Base-by-base conservation (phyloP, 495 filamentous ascomycete genomes). In the Sordaria brevicollis region DNA sequence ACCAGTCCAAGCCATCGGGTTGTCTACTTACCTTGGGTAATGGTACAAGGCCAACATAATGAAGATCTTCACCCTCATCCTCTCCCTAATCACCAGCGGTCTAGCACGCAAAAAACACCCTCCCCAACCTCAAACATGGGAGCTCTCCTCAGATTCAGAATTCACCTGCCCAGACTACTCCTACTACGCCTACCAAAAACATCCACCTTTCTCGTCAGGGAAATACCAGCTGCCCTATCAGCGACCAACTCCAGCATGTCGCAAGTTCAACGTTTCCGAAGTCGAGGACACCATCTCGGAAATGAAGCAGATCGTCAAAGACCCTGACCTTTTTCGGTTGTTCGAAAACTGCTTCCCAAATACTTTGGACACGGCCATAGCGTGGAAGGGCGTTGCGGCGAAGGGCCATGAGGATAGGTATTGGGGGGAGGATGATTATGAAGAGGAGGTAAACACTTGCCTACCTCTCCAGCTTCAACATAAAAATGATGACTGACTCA, bases 321-420 rank as follows among this genome's bases (percentile, higher is more conserved):
- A 89, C 71, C 87, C 87, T 4, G 88, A 90, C 74, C 79, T 89
- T 7, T 85, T 82, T 71, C 83, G 86, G 5, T 78, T 90, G 29
- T 89, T 90, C 74, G 76, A 84, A 70, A 89, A 90, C 69, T 74
- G 82, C 8, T 90, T 85, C 65, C 88, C 88, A 0, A 89, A 88
- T 72, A 87, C 87, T 3, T 74, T 90, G 39, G 87, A 89, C 70
- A 89, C 88, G 11, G 86, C 87, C 0, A 81, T 90, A 65, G 83
- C 82, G 41, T 89, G 85, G 86, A 85, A 83, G 70, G 87, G 86
- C 0, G 79, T 81, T 70, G 83, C 86, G 10, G 76, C 75, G 65
- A 78, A 81, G 67, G 75, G 80, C 35, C 39, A 43, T 3, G 39
- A 9, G 9, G 17, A 43, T 43, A n/a, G 9, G 39, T 9, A 43